Percentiles rank a stretch among this genome's conserved stretches.
Conservation (phyloP, 2,329 filamentous ascomycete genomes). For the Aspergillus alliaceus region DNA sequence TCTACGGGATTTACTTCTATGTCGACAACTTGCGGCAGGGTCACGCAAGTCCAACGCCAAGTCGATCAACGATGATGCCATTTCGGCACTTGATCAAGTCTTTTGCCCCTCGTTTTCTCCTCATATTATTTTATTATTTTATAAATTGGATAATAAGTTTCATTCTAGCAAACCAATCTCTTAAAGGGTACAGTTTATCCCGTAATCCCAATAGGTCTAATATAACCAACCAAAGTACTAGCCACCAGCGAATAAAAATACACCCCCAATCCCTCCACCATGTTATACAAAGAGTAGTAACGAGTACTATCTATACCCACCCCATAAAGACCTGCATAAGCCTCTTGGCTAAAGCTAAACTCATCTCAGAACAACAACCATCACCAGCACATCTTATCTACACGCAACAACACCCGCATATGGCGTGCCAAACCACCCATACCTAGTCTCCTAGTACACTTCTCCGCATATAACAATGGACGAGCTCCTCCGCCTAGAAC, state of each 20-base stretch:
- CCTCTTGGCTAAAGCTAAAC: not conserved
- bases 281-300: too few relatives aligned
- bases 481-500: not conserved
- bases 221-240: too few relatives aligned
- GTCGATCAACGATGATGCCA: not conserved
- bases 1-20: too few relatives aligned
- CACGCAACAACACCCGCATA: not conserved
- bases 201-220: too few relatives aligned
- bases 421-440: not conserved
- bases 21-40: not conserved
- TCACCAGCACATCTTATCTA: not conserved
- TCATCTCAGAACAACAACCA: not conserved
- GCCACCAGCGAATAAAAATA: too few relatives aligned
- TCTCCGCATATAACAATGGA: not conserved
- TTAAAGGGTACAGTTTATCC: too few relatives aligned
- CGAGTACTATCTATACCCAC: too few relatives aligned
- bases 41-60: not conserved
- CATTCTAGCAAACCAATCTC: too few relatives aligned
- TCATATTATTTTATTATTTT: too few relatives aligned
- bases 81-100: not conserved
- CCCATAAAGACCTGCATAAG: not conserved
- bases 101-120: too few relatives aligned
- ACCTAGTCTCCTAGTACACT: not conserved
- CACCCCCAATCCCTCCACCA: too few relatives aligned
- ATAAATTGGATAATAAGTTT: too few relatives aligned